Conservation (phyloP, 1,284 basidiomycete species). For the Agroathelia rolfsii region DNA sequence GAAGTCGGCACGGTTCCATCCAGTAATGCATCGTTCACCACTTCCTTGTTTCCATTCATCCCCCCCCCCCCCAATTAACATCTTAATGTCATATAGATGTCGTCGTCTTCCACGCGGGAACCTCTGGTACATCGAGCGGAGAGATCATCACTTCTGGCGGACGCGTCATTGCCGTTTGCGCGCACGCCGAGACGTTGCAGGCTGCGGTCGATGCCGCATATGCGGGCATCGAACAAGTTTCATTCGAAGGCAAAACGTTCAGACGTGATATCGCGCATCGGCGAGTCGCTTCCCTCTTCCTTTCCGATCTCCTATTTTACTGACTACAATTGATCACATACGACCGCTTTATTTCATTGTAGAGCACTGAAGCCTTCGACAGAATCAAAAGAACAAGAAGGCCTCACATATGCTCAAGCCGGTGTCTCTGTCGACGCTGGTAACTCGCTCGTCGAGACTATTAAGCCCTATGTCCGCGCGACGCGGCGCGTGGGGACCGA, state of each 20-base stretch:
- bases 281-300: constrained; percentile 24
- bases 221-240: constrained; percentile 68
- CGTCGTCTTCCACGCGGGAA: constrained; percentile 93
- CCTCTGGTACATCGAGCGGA: constrained; percentile 43
- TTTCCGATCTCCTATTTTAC: constrained; percentile 3
- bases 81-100: constrained; percentile 41
- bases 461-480: constrained; percentile 89
- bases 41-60: too few relatives aligned
- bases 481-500: constrained; percentile 88
- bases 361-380: constrained; percentile 40
- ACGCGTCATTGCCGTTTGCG: constrained; percentile 88
- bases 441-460: constrained; percentile 85
- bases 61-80: too few relatives aligned
- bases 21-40: constrained; percentile 32
- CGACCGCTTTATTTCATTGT: too few relatives aligned
- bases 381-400: constrained; percentile 19
- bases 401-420: constrained; percentile 87
- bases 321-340: too few relatives aligned
- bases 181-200: constrained; percentile 68
- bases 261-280: constrained; percentile 91
- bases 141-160: constrained; percentile 84
- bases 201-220: constrained; percentile 82
- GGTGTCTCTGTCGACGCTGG: constrained; percentile 96
- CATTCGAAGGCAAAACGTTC: constrained; percentile 87
- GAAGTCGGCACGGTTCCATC: constrained; percentile 58